Evolutionary conservation across 2,329 filamentous ascomycete genomes (phyloP).

Genomic region (Aureobasidium leucospermi): DNA sequence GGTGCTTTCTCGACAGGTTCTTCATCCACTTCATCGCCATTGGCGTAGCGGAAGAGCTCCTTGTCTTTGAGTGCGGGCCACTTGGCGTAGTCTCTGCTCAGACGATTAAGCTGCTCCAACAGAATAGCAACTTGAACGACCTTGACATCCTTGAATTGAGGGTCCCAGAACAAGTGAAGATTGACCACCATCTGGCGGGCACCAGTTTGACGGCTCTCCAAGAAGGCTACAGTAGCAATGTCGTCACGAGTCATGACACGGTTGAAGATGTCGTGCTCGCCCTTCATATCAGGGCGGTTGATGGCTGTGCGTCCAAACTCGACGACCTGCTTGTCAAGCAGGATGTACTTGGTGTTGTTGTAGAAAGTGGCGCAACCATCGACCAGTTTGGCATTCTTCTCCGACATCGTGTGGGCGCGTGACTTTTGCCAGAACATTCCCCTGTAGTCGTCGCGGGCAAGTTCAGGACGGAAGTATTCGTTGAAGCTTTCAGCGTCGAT

Average conservation of each 20-base stretch:
- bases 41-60: slow-evolving; percentile 40
- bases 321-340: slow-evolving; percentile 89
- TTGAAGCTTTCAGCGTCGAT: slow-evolving; percentile 88
- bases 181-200: slow-evolving; percentile 88
- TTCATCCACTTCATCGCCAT: slow-evolving; percentile 43
- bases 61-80: slow-evolving; percentile 79
- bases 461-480: slow-evolving; percentile 78
- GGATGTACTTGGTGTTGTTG: slow-evolving; percentile 79
- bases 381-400: slow-evolving; percentile 80
- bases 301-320: slow-evolving; percentile 90
- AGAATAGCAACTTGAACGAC: slow-evolving; percentile 91
- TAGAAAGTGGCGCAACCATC: slow-evolving; percentile 97
- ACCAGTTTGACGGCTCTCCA: slow-evolving; percentile 88
- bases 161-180: slow-evolving; percentile 93
- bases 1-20: slow-evolving; percentile 36
- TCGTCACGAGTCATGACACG: slow-evolving; percentile 98
- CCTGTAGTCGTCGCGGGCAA: slow-evolving; percentile 84
- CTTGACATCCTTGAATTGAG: slow-evolving; percentile 85
- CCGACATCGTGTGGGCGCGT: slow-evolving; percentile 82
- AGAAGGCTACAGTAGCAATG: slow-evolving; percentile 83
- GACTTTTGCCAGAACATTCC: slow-evolving; percentile 89
- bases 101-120: slow-evolving; percentile 82
- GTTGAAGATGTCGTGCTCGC: slow-evolving; percentile 96
- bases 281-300: slow-evolving; percentile 93
- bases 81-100: slow-evolving; percentile 77